Base-by-base conservation (phyloP, 1,284 basidiomycete species). In the Marasmius oreades region DNA sequence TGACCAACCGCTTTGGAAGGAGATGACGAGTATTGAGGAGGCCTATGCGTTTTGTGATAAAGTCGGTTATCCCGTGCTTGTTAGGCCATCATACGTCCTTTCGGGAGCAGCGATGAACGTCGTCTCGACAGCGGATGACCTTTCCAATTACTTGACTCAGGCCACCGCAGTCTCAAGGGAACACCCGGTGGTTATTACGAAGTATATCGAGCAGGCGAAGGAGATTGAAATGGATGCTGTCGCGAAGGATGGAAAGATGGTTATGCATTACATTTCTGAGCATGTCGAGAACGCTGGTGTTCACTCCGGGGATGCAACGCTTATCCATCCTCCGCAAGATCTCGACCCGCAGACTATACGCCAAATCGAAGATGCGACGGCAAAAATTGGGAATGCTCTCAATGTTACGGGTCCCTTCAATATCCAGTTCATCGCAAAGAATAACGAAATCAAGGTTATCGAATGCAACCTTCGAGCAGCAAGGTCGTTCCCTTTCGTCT, bases 191-290 rank as follows among this genome's bases (percentile, higher is more conserved):
- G 97, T 99, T 64, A 98, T 98, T 73, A 93, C 93, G 62, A 98
- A 98, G 75, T 99, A 98, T 76, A 97, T 99, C 69, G 96, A 99
- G 73, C 93, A 96, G 68, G 96, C 96, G 46, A 98, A 99, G 80
- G 97, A 99, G 76, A 99, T 98, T 65, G 97, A 99, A 79, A 98
- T 99, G 94, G 96, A 99, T 69, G 96, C 97, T 23, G 88, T 99
- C 44, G 97, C 97, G 52, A 92, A 90, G 74, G 93, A 95, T 67
- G 96, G 96, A 45, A 94, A 97, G 80, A 88, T 98, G 84, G 81
- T 98, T 70, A 98, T 98, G 95, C 96, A 99, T 74, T 98, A 95
- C 76, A 92, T 98, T 70, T 99, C 96, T 16, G 96, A 99, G 77
- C 97, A 99, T 72, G 95, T 99, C 67, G 97, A 99, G 77, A 99